Evolutionary conservation across 179 eudicot genomes (phyloP).

Genomic region (Actinidia polygama): DNA sequence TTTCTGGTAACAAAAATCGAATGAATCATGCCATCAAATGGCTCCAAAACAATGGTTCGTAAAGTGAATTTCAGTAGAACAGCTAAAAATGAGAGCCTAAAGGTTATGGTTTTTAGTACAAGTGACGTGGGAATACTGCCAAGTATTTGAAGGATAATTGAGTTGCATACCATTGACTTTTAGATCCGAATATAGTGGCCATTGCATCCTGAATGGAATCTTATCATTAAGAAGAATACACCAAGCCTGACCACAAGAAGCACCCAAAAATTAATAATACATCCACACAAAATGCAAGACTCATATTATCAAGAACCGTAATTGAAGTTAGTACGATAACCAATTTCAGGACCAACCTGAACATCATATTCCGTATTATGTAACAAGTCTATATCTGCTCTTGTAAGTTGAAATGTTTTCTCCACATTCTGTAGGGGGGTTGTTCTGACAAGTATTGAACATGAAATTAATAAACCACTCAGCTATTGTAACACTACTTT

Average conservation of each 20-base stretch:
- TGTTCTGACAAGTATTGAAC: constrained; percentile 40
- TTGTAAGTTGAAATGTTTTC: constrained; percentile 59
- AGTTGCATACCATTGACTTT: constrained; percentile 67
- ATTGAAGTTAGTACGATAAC: neutral
- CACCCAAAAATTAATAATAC: neutral
- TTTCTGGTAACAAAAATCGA: too few relatives aligned
- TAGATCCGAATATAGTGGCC: constrained; percentile 74
- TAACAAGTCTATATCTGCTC: constrained; percentile 48
- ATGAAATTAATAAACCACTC: neutral
- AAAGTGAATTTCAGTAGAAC: neutral
- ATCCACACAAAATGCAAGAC: constrained; percentile 11
- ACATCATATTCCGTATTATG: constrained; percentile 59
- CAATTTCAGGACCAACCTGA: constrained; percentile 54
- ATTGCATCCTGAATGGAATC: constrained; percentile 82
- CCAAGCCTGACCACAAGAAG: constrained; percentile 60
- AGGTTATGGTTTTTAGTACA: neutral
- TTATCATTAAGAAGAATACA: constrained; percentile 84
- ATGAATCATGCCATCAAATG: neutral
- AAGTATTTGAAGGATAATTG: neutral
- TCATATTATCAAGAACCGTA: neutral
- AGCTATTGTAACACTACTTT: neutral
- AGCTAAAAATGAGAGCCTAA: neutral
- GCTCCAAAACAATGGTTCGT: neutral
- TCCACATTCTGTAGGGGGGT: constrained; percentile 56
- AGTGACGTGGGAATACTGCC: constrained; percentile 5